Percentiles rank a stretch among this genome's conserved stretches.
Evolutionary conservation across 352 stramenopile genomes (phyloP).

Genomic region (Pythium aquatile): DNA sequence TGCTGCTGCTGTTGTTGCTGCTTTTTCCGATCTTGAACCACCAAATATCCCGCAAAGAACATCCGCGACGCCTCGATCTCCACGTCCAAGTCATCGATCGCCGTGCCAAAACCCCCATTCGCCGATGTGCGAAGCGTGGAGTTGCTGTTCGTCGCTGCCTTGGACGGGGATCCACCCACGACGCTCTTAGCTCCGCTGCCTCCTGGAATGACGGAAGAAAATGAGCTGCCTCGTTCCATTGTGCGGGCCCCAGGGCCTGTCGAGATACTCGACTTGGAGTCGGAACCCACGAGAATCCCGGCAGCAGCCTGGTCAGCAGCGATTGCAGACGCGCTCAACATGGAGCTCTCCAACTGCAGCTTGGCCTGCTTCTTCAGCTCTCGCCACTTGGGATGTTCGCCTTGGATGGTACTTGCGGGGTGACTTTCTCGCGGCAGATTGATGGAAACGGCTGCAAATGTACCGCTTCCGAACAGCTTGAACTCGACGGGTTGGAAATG

Average conservation of each 20-base stretch:
- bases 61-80: constrained; percentile 83
- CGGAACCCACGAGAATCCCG: constrained; percentile 24
- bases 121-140: constrained; percentile 19
- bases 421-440: constrained; percentile 86
- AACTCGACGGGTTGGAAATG: constrained; percentile 94
- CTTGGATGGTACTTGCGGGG: constrained; percentile 45
- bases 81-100: constrained; percentile 70
- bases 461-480: constrained; percentile 84
- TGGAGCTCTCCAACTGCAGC: constrained; percentile 37
- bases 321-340: constrained; percentile 28
- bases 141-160: constrained; percentile 18
- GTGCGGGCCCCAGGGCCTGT: constrained; percentile 28
- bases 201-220: constrained; percentile 17
- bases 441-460: constrained; percentile 88
- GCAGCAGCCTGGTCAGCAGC: constrained; percentile 19
- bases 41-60: constrained; percentile 86
- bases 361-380: constrained; percentile 65
- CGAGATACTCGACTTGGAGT: constrained; percentile 62
- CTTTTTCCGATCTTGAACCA: constrained; percentile 47
- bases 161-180: constrained; percentile 16
- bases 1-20: constrained; percentile 17
- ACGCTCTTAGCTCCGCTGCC: constrained; percentile 15
- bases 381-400: constrained; percentile 66
- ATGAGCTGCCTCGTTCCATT: constrained; percentile 37
- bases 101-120: neutral